Evolutionary conservation across 768 basidiomycete genomes (phyloP), one percentile per base, ranked within the genome.

Genomic region (Kwoniella dejecticola): DNA sequence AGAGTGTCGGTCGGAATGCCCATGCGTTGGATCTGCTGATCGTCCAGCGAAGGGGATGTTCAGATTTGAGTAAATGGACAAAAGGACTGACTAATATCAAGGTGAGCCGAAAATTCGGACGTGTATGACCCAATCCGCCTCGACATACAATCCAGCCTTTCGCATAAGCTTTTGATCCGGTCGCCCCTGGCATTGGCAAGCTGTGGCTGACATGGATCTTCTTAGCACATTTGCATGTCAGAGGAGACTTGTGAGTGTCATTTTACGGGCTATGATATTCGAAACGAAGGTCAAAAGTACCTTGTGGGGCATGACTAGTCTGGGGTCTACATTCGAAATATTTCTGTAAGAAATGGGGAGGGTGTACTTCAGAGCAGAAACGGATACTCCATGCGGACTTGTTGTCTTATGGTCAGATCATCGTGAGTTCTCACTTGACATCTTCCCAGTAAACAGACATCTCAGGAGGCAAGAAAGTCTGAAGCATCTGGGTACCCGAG

Each of bases 301-400:
- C 41, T 19, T 23, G 24, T 13, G 31, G 1, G 6, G 17, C 36
- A 8, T n/a, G 13, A 12, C n/a, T 56, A 66, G 64, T 62, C 53
- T 68, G 59, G 57, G 36, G 52, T 19, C n/a, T 48, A 2, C 67
- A 68, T 40, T 54, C 56, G 5, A 52, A 68, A 15, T 68, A 64
- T 46, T 49, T 68, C 15, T 68, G 67, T 52, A 30, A 48, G 29
- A 63, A 54, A 48, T 68, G 63, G 59, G 63, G 64, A 58, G 64
- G 63, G 13, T 68, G 67, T 36, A 56, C 54, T 24, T 36, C 53
- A 15, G 23, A 21, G 8, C 58, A 62, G 41, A 21, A 50, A 30
- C 40, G 41, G 27, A 45, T 50, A 19, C 58, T 68, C 57, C 50
- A 29, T 23, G 15, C 21, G 26, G 61, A 62, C 45, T 56, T 62